Percentiles rank a stretch among this genome's conserved stretches.
These are phyloP conservation scores for Puccinia triticina DNA, from an alignment of 1,284 basidiomycete genomes.

Conservation along the genomic window DNA sequence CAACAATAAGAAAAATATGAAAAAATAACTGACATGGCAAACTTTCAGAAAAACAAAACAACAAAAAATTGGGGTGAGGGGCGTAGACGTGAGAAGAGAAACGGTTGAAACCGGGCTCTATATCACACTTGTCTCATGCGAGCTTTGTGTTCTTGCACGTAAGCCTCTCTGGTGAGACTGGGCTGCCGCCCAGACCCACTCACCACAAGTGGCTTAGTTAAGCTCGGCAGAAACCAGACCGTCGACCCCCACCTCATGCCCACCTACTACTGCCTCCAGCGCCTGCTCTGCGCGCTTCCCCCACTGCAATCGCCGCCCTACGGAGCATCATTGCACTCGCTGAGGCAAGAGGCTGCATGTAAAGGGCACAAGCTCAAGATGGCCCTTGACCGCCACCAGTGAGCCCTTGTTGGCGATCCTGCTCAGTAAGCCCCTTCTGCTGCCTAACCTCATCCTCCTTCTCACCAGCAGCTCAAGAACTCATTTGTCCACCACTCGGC, in stretches of 20 bases:
- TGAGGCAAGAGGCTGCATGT: background rate
- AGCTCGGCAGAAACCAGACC: background rate
- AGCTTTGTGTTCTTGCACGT: too few relatives aligned
- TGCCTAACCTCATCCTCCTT: too few relatives aligned
- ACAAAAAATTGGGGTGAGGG: too few relatives aligned
- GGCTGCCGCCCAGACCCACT: too few relatives aligned
- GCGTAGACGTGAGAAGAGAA: too few relatives aligned
- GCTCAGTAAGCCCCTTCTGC: background rate
- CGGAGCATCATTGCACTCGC: conserved; percentile 1
- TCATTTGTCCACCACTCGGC: conserved; percentile 9
- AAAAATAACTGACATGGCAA: too few relatives aligned
- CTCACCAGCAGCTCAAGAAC: background rate
- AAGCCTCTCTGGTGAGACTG: too few relatives aligned
- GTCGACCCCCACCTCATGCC: background rate
- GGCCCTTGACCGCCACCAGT: conserved; percentile 18
- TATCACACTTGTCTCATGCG: too few relatives aligned
- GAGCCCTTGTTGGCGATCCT: conserved; percentile 1
- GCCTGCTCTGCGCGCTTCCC: conserved; percentile 6
- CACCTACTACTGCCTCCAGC: conserved; percentile 36
- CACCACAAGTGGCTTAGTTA: too few relatives aligned
- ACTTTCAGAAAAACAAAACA: too few relatives aligned
- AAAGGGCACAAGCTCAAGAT: conserved; percentile 21
- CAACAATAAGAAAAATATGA: too few relatives aligned
- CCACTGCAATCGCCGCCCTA: background rate
- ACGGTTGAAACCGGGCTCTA: too few relatives aligned